Evolutionary conservation across 2,329 filamentous ascomycete species (phyloP).

Genomic region (Tolypocladium tundrense): DNA sequence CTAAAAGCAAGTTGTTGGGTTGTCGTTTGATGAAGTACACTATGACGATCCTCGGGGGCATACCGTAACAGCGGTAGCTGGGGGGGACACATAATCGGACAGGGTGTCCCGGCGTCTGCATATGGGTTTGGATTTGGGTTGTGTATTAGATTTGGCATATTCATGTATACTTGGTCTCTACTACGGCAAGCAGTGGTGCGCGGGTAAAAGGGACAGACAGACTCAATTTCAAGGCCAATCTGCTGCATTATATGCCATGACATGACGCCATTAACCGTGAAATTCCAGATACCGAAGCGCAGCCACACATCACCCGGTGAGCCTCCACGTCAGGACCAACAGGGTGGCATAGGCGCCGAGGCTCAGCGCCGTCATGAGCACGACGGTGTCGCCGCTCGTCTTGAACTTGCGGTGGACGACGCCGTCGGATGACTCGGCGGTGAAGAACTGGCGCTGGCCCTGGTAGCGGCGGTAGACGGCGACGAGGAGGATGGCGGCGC

Average conservation of each 20-base stretch:
- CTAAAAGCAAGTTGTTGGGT: not conserved
- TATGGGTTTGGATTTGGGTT: not conserved
- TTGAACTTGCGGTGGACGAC: slow-evolving; percentile 42
- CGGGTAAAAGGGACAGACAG: not conserved
- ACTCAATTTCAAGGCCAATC: not conserved
- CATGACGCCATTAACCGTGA: not conserved
- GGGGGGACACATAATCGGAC: not conserved
- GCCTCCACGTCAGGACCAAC: slow-evolving; percentile 42
- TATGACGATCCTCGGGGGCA: not conserved
- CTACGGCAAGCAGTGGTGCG: not conserved
- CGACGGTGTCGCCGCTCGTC: slow-evolving; percentile 53
- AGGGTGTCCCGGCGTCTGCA: not conserved
- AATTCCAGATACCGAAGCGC: not conserved
- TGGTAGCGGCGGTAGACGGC: slow-evolving; percentile 80
- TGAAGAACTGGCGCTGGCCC: slow-evolving; percentile 91
- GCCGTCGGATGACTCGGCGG: slow-evolving; percentile 22
- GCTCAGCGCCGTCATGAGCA: slow-evolving; percentile 46
- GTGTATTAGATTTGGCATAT: not conserved
- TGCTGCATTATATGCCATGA: not conserved
- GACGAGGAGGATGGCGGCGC: slow-evolving; percentile 71
- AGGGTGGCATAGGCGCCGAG: slow-evolving; percentile 47
- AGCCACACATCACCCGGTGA: slow-evolving; percentile 16
- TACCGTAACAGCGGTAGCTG: not conserved
- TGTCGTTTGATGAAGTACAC: not conserved
- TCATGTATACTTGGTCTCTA: not conserved